Evolutionary conservation across 371 early-diverging fungal species (phyloP).

Genomic region (Apophysomyces elegans): DNA sequence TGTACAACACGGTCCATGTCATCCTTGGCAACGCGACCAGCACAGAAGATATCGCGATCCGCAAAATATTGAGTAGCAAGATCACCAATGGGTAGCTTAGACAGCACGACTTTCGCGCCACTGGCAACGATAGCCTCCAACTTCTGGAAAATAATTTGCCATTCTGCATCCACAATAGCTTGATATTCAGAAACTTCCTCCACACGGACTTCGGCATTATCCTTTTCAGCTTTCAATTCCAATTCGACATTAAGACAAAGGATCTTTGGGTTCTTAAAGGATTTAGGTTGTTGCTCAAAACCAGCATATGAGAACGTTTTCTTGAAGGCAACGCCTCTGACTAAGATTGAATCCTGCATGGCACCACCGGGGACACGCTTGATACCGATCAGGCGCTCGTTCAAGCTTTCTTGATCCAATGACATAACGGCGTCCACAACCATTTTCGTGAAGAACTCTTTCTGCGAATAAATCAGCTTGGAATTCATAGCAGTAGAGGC

Average conservation of each 20-base stretch:
- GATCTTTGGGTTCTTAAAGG: slow-evolving; percentile 94
- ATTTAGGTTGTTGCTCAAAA: slow-evolving; percentile 99
- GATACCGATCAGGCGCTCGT: slow-evolving; percentile 96
- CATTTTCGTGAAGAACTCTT: slow-evolving; percentile 98
- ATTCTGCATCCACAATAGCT: slow-evolving; percentile 99
- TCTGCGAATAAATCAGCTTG: slow-evolving; percentile 97
- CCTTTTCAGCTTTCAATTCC: slow-evolving; percentile 99
- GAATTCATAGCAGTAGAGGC: slow-evolving; percentile 99
- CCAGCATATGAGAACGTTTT: slow-evolving; percentile 99
- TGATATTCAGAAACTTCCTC: slow-evolving; percentile 98
- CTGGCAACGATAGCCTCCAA: slow-evolving; percentile 96
- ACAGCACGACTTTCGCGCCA: slow-evolving; percentile 99
- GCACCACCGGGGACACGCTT: slow-evolving; percentile 99
- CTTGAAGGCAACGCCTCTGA: slow-evolving; percentile 99
- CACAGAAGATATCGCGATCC: slow-evolving; percentile 99
- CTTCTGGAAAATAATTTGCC: slow-evolving; percentile 99
- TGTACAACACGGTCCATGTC: slow-evolving; percentile 94
- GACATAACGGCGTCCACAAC: slow-evolving; percentile 97
- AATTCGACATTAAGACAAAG: slow-evolving; percentile 97
- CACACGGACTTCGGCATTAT: slow-evolving; percentile 99
- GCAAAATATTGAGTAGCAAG: slow-evolving; percentile 99
- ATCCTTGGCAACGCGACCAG: slow-evolving; percentile 96
- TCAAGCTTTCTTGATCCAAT: slow-evolving; percentile 91
- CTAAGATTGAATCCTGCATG: slow-evolving; percentile 97
- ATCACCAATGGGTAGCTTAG: slow-evolving; percentile 99